A percentile compares a stretch with the other conserved stretches of the same genome.
Evolutionary conservation across 805 yeast genomes (phyloP).

Genomic region (Tetrapisispora arboricola): DNA sequence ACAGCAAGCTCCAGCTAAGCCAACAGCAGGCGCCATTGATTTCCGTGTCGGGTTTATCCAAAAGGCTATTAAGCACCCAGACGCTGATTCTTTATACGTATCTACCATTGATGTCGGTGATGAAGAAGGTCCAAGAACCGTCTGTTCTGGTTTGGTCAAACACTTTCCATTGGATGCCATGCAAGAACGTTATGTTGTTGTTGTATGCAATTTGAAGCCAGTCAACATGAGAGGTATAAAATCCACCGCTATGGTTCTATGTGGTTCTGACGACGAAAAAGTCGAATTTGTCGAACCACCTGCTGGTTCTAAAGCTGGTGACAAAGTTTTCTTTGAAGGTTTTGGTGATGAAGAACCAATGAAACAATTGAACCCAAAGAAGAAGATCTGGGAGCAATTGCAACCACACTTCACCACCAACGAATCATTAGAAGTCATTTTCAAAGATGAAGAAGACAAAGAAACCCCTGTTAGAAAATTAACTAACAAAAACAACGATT

Average conservation of each 20-base stretch:
- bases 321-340: slow-evolving; percentile 89
- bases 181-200: slow-evolving; percentile 88
- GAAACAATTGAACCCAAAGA: slow-evolving; percentile 90
- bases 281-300: slow-evolving; percentile 97
- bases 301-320: slow-evolving; percentile 86
- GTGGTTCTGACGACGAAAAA: slow-evolving; percentile 64
- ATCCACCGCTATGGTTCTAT: slow-evolving; percentile 92
- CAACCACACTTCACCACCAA: slow-evolving; percentile 87
- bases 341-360: slow-evolving; percentile 76
- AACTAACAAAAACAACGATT: slow-evolving; percentile 70
- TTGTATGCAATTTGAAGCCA: slow-evolving; percentile 93
- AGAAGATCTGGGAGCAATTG: slow-evolving; percentile 92
- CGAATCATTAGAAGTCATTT: slow-evolving; percentile 66
- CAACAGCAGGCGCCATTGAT: slow-evolving; percentile 78
- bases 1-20: slow-evolving; percentile 41
- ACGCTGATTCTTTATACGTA: slow-evolving; percentile 92
- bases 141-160: slow-evolving; percentile 92
- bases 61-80: slow-evolving; percentile 94
- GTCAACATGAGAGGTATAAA: slow-evolving; percentile 97
- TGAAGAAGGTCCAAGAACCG: slow-evolving; percentile 94
- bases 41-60: slow-evolving; percentile 94
- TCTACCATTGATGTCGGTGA: slow-evolving; percentile 97
- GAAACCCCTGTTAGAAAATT: slow-evolving; percentile 61
- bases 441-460: slow-evolving; percentile 53
- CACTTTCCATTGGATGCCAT: slow-evolving; percentile 83